phyloP scores from a whole-genome alignment of 192 early-diverging fungal genomes.

The Coemansia sp. region DNA sequence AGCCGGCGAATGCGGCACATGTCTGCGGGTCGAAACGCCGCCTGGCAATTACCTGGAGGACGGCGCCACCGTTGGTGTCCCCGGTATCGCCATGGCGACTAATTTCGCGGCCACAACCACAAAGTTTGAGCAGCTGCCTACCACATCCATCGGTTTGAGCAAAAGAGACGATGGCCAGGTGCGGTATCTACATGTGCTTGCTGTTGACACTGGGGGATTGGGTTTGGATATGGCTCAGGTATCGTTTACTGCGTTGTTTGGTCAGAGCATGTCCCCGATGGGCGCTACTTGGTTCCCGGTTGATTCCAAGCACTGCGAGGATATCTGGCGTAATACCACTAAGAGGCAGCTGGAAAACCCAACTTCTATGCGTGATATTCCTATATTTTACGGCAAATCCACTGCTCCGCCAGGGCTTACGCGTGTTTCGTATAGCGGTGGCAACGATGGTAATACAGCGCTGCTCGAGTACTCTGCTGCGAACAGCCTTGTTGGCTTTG shows the following conservation, averaged over 20 bases:
- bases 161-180: constrained; percentile 20
- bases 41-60: constrained; percentile 32
- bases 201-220: constrained; percentile 57
- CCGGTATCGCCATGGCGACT: constrained; percentile 40
- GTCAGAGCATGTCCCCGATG: constrained; percentile 50
- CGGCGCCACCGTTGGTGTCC: constrained; percentile 26
- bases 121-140: constrained; percentile 31
- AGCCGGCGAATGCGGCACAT: constrained; percentile 52
- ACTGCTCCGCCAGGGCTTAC: constrained; percentile 26
- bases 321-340: constrained; percentile 48
- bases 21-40: constrained; percentile 47
- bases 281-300: constrained; percentile 54
- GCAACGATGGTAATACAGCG: neutral
- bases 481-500: neutral
- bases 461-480: neutral
- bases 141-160: constrained; percentile 9
- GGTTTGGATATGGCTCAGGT: constrained; percentile 58
- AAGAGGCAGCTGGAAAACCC: constrained; percentile 24
- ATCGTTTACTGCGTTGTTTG: constrained; percentile 54
- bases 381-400: constrained; percentile 18
- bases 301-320: constrained; percentile 42
- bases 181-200: constrained; percentile 54
- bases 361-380: constrained; percentile 31
- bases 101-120: constrained; percentile 40
- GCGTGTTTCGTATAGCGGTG: neutral